Base-by-base conservation (phyloP, 176 grass and related monocot genomes). In the Avena eriantha region DNA sequence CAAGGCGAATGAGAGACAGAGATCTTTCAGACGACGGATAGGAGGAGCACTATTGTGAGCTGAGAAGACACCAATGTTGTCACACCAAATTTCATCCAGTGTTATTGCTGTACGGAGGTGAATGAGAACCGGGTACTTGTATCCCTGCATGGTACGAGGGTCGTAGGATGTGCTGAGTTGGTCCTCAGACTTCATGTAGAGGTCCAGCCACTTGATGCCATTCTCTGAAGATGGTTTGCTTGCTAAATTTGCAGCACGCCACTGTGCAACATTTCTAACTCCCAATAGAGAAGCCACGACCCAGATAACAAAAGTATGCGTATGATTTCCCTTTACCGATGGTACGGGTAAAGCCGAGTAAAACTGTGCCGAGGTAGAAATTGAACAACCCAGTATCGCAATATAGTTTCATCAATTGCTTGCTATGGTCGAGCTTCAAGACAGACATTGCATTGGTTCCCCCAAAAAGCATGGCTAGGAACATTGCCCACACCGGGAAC, bases 81-180 rank as follows among this genome's bases (percentile, higher is more conserved):
- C 39, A 41, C 39, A 41, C 39, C 39, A 41, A 5, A 41, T 41
- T 3, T 41, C 39, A 3, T 41, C 39, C 39, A 41, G 4, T 5
- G 39, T 41, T 3, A 41, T 41, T 41, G 39, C n/a, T n/a, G n/a
- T n/a, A n/a, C n/a, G n/a, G n/a, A n/a, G n/a, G n/a, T n/a, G n/a
- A n/a, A n/a, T n/a, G n/a, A n/a, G 66, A 69, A 69, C 66, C 66
- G 39, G 7, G 6, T 69, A 69, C 29, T 69, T 69, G 66, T 69
- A 69, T 17, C 33, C 65, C 4, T 69, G 65, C 65, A 69, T 69
- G 65, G 14, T 69, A 19, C 0, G 4, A 18, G 65, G 29, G 65
- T 69, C 3, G 14, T 35, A 69, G 65, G 5, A 33, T 19, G 29
- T 69, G 65, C 65, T 69, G 13, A 69, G 13, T 33, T 17, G 13